Percentiles rank a stretch among this genome's conserved stretches.
These are phyloP conservation scores for Fusarium phyllophilum DNA, from an alignment of 2,329 filamentous ascomycete genomes.

Conservation along the genomic window DNA sequence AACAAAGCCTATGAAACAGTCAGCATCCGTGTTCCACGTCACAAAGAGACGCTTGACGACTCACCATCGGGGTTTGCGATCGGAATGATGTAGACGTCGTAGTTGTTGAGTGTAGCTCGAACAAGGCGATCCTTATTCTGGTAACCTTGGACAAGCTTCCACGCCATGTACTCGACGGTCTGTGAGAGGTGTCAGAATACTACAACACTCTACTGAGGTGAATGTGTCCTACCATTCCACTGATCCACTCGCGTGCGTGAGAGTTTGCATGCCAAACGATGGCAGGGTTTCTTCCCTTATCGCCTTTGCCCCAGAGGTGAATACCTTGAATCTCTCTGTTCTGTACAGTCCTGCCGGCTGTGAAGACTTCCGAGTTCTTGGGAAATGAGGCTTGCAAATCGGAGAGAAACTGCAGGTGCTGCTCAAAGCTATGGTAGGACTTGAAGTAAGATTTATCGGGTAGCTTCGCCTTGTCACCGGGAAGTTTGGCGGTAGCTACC, in stretches of 20 bases:
- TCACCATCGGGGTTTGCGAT: conserved; percentile 70
- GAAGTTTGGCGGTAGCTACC: conserved; percentile 3
- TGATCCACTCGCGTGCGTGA: conserved; percentile 71
- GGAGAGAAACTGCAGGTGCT: conserved; percentile 60
- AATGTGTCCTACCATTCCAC: conserved; percentile 55
- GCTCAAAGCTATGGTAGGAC: conserved; percentile 62
- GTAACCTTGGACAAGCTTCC: conserved; percentile 36
- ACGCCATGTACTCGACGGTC: conserved; percentile 40
- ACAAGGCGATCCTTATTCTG: conserved; percentile 22
- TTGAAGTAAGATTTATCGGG: conserved; percentile 57
- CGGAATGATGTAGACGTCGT: conserved; percentile 74
- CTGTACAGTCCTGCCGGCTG: conserved; percentile 58
- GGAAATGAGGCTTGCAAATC: conserved; percentile 57
- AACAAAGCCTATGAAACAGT: conserved; percentile 59
- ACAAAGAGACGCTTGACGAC: not conserved
- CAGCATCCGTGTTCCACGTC: rapidly evolving
- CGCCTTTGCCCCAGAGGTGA: conserved; percentile 62
- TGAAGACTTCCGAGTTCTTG: conserved; percentile 59
- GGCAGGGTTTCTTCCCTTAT: conserved; percentile 59
- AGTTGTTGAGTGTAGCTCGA: conserved; percentile 60
- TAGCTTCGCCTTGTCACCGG: not conserved
- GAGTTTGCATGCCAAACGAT: conserved; percentile 67
- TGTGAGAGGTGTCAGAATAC: not conserved
- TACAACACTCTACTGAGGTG: rapidly evolving
- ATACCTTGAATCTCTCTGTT: conserved; percentile 68